A percentile compares a stretch with the other conserved stretches of the same genome.
Conservation (phyloP, 2,329 filamentous ascomycete species). For the Xylariomycetidae sp. region DNA sequence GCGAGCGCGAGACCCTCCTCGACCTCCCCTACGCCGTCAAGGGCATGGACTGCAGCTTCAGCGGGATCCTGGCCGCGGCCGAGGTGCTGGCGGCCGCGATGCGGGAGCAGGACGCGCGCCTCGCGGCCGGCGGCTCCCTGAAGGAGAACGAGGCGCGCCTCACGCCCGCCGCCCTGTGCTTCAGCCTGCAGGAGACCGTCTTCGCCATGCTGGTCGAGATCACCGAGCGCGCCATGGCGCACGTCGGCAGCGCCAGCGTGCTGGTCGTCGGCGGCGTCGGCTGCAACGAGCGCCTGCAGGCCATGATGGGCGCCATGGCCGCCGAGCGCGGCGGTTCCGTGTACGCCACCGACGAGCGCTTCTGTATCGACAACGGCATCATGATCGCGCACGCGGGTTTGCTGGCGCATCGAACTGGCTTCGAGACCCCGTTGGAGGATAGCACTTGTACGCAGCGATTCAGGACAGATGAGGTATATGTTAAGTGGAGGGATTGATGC, state of each 20-base stretch:
- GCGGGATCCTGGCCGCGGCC: constrained; percentile 78
- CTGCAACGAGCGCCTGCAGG: constrained; percentile 87
- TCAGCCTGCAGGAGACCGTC: constrained; percentile 90
- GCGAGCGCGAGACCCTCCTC: constrained; percentile 48
- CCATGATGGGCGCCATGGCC: constrained; percentile 99
- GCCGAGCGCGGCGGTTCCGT: constrained; percentile 81
- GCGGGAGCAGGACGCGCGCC: constrained; percentile 30
- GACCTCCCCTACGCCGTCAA: constrained; percentile 95
- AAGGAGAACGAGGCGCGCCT: constrained; percentile 49
- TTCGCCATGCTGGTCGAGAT: constrained; percentile 98
- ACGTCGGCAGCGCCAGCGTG: constrained; percentile 86
- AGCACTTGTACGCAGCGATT: constrained; percentile 82
- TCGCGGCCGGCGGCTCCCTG: constrained; percentile 17
- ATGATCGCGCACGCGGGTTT: constrained; percentile 98
- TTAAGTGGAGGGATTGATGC: constrained; percentile 65
- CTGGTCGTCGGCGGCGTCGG: constrained; percentile 94
- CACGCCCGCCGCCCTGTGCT: constrained; percentile 82
- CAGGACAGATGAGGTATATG: constrained; percentile 73
- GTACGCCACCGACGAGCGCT: constrained; percentile 92
- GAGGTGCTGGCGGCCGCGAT: constrained; percentile 73
- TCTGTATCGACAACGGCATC: constrained; percentile 98
- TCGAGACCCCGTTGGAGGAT: constrained; percentile 68
- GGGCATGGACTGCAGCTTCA: constrained; percentile 97
- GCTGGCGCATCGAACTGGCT: constrained; percentile 76
- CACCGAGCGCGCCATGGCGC: constrained; percentile 96